Conservation (phyloP, 2,329 filamentous ascomycete species). For the Phialocephala sp. region DNA sequence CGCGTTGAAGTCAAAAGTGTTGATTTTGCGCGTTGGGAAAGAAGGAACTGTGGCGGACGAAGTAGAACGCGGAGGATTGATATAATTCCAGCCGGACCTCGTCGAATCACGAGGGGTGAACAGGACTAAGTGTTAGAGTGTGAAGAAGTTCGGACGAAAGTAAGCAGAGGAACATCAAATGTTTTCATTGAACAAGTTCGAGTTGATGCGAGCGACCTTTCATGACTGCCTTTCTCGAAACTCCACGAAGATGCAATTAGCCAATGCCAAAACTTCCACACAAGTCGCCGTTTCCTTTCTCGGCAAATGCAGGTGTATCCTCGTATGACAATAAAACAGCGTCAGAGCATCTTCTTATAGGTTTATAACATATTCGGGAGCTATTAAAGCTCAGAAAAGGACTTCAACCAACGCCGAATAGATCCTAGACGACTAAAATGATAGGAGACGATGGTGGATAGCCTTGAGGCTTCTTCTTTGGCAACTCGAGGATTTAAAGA, state of each 20-base stretch:
- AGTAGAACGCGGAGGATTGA: not conserved
- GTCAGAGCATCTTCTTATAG: not conserved
- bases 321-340: not conserved
- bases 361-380: not conserved
- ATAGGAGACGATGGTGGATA: not conserved
- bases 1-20: conserved; percentile 1
- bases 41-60: conserved; percentile 16
- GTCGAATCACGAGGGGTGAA: conserved; percentile 1
- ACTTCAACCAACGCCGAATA: not conserved
- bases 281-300: not conserved
- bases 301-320: too few relatives aligned
- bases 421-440: too few relatives aligned
- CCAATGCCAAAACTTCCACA: not conserved
- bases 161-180: not conserved
- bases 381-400: not conserved
- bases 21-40: conserved; percentile 12
- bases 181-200: not conserved
- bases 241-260: conserved; percentile 1
- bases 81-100: not conserved
- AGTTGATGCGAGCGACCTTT: not conserved
- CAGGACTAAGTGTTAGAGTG: not conserved
- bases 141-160: conserved; percentile 7
- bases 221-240: not conserved
- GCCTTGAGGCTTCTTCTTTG: not conserved
- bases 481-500: not conserved